Evolutionary conservation across 371 early-diverging fungal genomes (phyloP).

Genomic region (Rhizopus delemar): DNA sequence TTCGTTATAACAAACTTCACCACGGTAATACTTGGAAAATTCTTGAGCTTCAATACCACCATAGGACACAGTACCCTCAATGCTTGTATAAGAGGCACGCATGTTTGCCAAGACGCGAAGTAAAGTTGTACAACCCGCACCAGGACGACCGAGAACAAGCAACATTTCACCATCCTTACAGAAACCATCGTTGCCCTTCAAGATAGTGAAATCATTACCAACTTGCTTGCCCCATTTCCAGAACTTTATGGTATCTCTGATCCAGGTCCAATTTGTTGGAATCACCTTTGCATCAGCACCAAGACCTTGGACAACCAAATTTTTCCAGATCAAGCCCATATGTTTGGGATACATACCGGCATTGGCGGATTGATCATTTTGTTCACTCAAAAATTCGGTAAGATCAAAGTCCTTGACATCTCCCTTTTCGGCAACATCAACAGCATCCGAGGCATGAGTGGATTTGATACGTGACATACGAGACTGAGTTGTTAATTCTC

Average conservation of each 20-base stretch:
- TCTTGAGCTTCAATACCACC: constrained; percentile 50
- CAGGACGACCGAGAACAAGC: constrained; percentile 60
- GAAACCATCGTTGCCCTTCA: constrained; percentile 48
- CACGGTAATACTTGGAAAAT: constrained; percentile 42
- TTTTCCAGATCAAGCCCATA: constrained; percentile 53
- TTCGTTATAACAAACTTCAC: constrained; percentile 57
- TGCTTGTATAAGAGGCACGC: constrained; percentile 41
- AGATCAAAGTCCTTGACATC: constrained; percentile 31
- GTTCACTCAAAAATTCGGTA: constrained; percentile 30
- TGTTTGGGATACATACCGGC: constrained; percentile 49
- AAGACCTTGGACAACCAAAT: constrained; percentile 51
- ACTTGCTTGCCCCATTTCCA: constrained; percentile 37
- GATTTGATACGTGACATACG: constrained; percentile 31
- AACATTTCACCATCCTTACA: constrained; percentile 63
- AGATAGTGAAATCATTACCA: constrained; percentile 42
- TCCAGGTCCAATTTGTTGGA: constrained; percentile 31
- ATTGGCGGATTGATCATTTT: constrained; percentile 20
- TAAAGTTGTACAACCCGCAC: constrained; percentile 58
- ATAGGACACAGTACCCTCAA: constrained; percentile 49
- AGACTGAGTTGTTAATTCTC: constrained; percentile 50
- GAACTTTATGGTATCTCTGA: constrained; percentile 25
- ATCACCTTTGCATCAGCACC: constrained; percentile 38
- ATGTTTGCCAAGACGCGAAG: constrained; percentile 58
- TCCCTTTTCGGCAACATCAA: constrained; percentile 21
- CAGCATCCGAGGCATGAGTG: constrained; percentile 18